Evolutionary conservation across 2,329 filamentous ascomycete genomes (phyloP), one percentile per base, ranked within the genome.

Genomic region (Alternaria brassicae): DNA sequence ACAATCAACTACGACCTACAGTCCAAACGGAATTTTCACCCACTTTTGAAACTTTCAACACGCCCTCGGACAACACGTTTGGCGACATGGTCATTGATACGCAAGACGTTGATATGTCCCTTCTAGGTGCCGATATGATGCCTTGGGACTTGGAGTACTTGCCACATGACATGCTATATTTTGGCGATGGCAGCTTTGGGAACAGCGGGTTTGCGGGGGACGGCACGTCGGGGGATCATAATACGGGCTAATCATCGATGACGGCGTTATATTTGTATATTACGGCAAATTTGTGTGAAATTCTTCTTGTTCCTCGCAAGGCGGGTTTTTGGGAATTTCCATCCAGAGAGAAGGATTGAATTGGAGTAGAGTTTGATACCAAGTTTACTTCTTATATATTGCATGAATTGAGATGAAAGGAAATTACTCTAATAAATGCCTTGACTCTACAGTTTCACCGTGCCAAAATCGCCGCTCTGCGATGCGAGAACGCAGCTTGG

Each of bases 31-130:
- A 69, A 10, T 70, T 75, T 13, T 73, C 74, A 1, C 67, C 74
- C 1, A 67, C 68, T 3, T 70, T 72, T 41, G 54, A 53, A 30
- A 67, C 65, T 8, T 76, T 73, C 34, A 60, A 70, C 3, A 69
- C 65, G 3, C 67, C 70, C 2, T 66, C 69, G 6, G 68, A 76
- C 21, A 67, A 67, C 6, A 66, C 75, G 1, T 76, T 82, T 45
- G 78, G 79, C 4, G 79, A 82, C 58, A 89, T 93, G 78, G 88
- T 90, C 61, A 91, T 93, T 65, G 88, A 92, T 72, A 89, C 87
- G 60, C 90, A 91, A 63, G 90, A 93, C 64, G 87, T 94, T 32
- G 90, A 93, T 63, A 89, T 93, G 82, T 86, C 85, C 23, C 80
- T 86, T 4, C 78, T 93, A 17, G 88, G 87, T 1, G 85, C 87